A percentile compares a stretch with the other conserved stretches of the same genome.
Conservation (phyloP, 352 stramenopile species). For the Globisporangium okanoganense region DNA sequence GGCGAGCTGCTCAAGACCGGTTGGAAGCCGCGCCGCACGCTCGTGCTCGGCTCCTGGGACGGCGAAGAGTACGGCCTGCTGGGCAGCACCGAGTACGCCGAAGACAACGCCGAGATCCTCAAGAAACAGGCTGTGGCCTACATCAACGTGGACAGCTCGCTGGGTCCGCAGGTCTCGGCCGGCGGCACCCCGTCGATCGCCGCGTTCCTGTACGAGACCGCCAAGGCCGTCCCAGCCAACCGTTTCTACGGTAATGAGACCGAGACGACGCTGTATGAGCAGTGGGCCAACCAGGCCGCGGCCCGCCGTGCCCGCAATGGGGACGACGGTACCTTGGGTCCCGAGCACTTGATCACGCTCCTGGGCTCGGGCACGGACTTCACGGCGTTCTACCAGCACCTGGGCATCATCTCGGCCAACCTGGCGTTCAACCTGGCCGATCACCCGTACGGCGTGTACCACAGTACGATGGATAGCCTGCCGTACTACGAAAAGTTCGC, state of each 20-base stretch:
- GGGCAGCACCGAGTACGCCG: slow-evolving; percentile 79
- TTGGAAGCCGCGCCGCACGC: slow-evolving; percentile 69
- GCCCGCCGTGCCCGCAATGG: slow-evolving; percentile 10
- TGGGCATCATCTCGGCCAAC: slow-evolving; percentile 75
- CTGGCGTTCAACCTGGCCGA: slow-evolving; percentile 41
- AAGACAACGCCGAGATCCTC: slow-evolving; percentile 51
- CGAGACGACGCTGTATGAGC: slow-evolving; percentile 30
- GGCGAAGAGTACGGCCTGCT: slow-evolving; percentile 85
- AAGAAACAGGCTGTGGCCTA: slow-evolving; percentile 67
- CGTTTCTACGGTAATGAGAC: slow-evolving; percentile 25
- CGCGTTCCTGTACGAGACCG: slow-evolving; percentile 44
- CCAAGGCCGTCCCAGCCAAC: slow-evolving; percentile 57
- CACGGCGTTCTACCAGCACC: slow-evolving; percentile 73
- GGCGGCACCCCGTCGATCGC: slow-evolving; percentile 71
- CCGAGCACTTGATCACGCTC: slow-evolving; percentile 37
- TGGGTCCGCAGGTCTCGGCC: slow-evolving; percentile 45
- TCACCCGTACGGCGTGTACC: slow-evolving; percentile 69
- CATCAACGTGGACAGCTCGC: slow-evolving; percentile 81
- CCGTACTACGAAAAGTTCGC: slow-evolving; percentile 53
- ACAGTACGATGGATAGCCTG: slow-evolving; percentile 85
- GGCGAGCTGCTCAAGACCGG: slow-evolving; percentile 55
- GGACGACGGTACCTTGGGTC: slow-evolving; percentile 21
- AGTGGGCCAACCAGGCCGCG: slow-evolving; percentile 32
- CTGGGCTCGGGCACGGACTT: slow-evolving; percentile 65
- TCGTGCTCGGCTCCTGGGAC: slow-evolving; percentile 81